Base-by-base conservation (phyloP, 163 green algal species). In the Chlorella variabilis region DNA sequence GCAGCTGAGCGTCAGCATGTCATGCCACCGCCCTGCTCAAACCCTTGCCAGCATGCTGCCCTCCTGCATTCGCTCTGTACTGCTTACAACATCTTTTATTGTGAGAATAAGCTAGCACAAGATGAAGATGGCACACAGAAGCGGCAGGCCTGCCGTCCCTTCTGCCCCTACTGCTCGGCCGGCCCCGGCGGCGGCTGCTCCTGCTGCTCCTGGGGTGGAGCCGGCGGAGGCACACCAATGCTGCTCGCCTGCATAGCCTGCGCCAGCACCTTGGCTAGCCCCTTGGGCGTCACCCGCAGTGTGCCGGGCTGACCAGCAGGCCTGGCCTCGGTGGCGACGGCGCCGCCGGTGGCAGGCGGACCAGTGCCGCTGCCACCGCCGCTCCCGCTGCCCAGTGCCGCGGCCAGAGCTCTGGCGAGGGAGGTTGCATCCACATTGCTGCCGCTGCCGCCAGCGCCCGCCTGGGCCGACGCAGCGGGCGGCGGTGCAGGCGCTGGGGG, bases 221-320 rank as follows among this genome's bases (percentile, higher is more conserved):
- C 31, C 25, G 49, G 21, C 5, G n/a, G 6, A 11, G 33, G 34
- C 18, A 11, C 42, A 1, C 49, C 66, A 17, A 81, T 71, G 29
- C 80, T 71, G 1, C 9, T 27, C n/a, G 69, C 58, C 11, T 11
- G 9, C 39, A 85, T 39, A 4, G 39, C 33, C n/a, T 45, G 41
- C 21, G 41, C 80, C 8, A 85, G 71, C 58, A 65, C 34, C 2
- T 41, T 31, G 1, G 80, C 80, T 29, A 85, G 31, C 29, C 13
- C 20, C 9, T 31, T 18, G 15, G 80, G 80, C 15, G 70, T 75
- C 8, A 85, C 66, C 56, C 3, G 18, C 31, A 66, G 8, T 4
- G 49, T 23, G 25, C 66, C 39, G 0, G 25, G 15, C 61, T 17
- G 3, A 33, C 49, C 38, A 9, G 36, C 36, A 34, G 68, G 2